Percentiles rank a stretch among this genome's conserved stretches.
Evolutionary conservation across 164 flowering plant species (phyloP).

Genomic region (Tetrastigma voinierianum): DNA sequence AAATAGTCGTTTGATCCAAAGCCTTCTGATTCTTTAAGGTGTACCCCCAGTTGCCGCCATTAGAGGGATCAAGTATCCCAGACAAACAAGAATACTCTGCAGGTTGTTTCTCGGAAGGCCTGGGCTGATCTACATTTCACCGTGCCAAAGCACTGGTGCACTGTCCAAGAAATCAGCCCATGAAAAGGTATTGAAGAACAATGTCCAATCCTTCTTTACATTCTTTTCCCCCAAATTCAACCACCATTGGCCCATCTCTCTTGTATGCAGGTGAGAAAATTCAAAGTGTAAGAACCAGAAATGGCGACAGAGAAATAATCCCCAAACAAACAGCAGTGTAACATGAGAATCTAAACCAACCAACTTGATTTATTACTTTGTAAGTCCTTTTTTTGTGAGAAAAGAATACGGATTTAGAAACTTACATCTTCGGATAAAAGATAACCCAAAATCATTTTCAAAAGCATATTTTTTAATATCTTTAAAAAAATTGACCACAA

Average conservation of each 20-base stretch:
- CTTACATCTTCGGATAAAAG: no score
- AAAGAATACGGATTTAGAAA: no score
- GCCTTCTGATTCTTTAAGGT: conserved; percentile 27
- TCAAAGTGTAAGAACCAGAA: conserved; percentile 47
- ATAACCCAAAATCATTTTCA: no score
- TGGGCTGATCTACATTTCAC: conserved; percentile 65
- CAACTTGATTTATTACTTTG: no score
- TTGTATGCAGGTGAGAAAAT: conserved; percentile 55
- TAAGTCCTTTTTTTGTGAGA: no score
- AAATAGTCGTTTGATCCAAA: conserved; percentile 57
- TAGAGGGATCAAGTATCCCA: no score
- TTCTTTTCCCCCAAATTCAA: conserved; percentile 43
- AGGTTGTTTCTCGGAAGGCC: conserved; percentile 46
- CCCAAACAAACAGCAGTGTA: conserved; percentile 59
- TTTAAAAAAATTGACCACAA: no score
- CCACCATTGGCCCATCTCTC: conserved; percentile 57
- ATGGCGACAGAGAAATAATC: conserved; percentile 53
- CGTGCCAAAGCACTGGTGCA: conserved; percentile 70
- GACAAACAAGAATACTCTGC: conserved; percentile 50
- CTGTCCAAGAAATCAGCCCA: conserved; percentile 94
- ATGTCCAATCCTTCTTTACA: conserved; percentile 53
- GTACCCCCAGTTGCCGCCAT: conserved; percentile 49
- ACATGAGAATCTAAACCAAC: no score
- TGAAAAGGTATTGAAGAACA: conserved; percentile 71
- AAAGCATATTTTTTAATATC: no score